Conservation (phyloP, 305 asterid species). For the Petunia hybrid region DNA sequence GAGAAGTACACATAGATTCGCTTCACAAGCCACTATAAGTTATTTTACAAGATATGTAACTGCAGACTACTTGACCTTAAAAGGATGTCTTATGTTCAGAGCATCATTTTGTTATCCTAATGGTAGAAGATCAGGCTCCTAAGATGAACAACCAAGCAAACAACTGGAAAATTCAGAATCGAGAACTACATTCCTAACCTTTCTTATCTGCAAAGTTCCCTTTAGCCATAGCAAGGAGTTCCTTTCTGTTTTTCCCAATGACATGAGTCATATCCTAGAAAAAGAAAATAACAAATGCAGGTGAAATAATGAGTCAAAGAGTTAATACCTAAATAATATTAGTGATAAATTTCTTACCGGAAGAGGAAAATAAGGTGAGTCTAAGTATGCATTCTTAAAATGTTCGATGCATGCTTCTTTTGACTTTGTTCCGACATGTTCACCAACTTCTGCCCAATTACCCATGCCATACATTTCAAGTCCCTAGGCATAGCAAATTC, state of each 20-base stretch:
- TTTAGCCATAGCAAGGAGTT: constrained; percentile 81
- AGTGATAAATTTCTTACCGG: constrained; percentile 56
- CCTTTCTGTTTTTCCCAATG: constrained; percentile 69
- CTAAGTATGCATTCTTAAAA: constrained; percentile 65
- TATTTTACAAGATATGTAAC: background rate
- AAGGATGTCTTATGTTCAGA: background rate
- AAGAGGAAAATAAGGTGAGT: constrained; percentile 83
- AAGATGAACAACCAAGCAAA: background rate
- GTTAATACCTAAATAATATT: constrained; percentile 6
- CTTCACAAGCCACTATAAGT: background rate
- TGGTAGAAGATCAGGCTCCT: constrained; percentile 1
- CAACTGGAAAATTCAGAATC: background rate
- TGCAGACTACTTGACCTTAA: background rate
- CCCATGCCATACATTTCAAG: constrained; percentile 89
- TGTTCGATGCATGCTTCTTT: constrained; percentile 79
- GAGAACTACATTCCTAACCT: constrained; percentile 49
- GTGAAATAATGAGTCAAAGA: constrained; percentile 1
- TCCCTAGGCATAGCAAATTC: constrained; percentile 53
- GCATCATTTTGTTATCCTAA: constrained; percentile 1
- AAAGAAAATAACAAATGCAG: constrained; percentile 32
- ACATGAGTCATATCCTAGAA: constrained; percentile 80
- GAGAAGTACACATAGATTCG: background rate
- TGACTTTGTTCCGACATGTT: constrained; percentile 83
- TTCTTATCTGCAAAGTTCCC: constrained; percentile 63
- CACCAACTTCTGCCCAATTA: constrained; percentile 87